Conservation (phyloP, 495 filamentous ascomycete genomes). For the Extremus antarcticus region DNA sequence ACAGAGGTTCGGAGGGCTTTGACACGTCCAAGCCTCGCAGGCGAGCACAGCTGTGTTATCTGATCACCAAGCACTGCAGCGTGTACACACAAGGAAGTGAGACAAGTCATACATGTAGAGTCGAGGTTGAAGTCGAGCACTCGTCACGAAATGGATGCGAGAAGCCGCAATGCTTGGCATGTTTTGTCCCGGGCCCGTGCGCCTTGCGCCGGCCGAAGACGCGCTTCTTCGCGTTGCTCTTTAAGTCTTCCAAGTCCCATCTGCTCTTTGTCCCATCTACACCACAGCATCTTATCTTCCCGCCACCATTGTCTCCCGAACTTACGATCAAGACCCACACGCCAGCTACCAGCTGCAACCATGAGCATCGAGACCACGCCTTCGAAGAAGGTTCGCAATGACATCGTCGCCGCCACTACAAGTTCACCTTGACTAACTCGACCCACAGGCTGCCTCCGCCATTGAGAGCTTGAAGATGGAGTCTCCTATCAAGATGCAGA, state of each 20-base stretch:
- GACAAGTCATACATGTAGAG: too few relatives aligned
- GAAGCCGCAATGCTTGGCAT: too few relatives aligned
- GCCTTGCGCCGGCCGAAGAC: too few relatives aligned
- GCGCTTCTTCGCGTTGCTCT: neutral
- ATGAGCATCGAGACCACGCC: slow-evolving; percentile 24
- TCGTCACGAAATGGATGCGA: too few relatives aligned
- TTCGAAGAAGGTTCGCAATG: slow-evolving; percentile 22
- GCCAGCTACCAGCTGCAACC: neutral
- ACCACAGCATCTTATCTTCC: neutral
- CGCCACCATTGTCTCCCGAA: neutral
- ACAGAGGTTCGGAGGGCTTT: too few relatives aligned
- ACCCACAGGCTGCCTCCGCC: slow-evolving; percentile 16
- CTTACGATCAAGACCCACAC: too few relatives aligned
- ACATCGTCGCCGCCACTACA: slow-evolving; percentile 4
- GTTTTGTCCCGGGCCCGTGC: too few relatives aligned
- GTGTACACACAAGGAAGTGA: too few relatives aligned
- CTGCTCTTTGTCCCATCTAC: neutral
- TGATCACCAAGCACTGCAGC: too few relatives aligned
- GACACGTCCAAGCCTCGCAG: too few relatives aligned
- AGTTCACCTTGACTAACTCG: neutral
- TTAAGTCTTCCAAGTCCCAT: neutral
- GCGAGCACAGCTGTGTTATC: too few relatives aligned
- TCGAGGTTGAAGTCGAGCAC: too few relatives aligned
- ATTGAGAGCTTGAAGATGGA: slow-evolving; percentile 78
- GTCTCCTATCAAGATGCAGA: slow-evolving; percentile 80